Percentiles rank a stretch among this genome's conserved stretches.
Evolutionary conservation across 208 protist species (phyloP).

Genomic region (Porcisia hertigi): DNA sequence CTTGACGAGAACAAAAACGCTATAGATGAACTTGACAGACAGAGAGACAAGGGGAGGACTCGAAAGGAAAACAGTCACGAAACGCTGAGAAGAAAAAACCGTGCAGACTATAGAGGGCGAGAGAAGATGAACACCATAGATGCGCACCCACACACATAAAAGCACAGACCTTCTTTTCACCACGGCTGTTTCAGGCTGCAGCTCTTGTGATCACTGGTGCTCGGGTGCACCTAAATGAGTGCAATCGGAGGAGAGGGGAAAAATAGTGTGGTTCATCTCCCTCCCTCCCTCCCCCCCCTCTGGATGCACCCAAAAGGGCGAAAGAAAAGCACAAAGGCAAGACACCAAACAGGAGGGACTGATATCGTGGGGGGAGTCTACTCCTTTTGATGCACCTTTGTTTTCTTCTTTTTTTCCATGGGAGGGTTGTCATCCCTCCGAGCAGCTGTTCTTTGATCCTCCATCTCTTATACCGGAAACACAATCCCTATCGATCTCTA

Average conservation of each 20-base stretch:
- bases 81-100: neutral
- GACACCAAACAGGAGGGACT: no score
- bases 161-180: neutral
- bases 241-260: neutral
- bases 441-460: no score
- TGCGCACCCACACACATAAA: neutral
- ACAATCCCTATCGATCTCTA: no score
- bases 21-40: no score
- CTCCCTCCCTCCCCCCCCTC: no score
- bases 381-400: no score
- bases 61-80: neutral
- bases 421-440: no score
- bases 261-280: neutral
- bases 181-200: neutral
- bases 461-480: no score
- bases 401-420: no score
- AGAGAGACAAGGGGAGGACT: neutral
- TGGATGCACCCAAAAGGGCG: neutral
- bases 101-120: slow-evolving; percentile 21
- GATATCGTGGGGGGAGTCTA: no score
- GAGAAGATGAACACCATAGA: no score
- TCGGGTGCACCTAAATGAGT: neutral
- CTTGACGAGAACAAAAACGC: no score
- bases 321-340: neutral
- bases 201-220: neutral